phyloP scores from a whole-genome alignment of 2,329 filamentous ascomycete species.

The Sclerotinia glacialis region DNA sequence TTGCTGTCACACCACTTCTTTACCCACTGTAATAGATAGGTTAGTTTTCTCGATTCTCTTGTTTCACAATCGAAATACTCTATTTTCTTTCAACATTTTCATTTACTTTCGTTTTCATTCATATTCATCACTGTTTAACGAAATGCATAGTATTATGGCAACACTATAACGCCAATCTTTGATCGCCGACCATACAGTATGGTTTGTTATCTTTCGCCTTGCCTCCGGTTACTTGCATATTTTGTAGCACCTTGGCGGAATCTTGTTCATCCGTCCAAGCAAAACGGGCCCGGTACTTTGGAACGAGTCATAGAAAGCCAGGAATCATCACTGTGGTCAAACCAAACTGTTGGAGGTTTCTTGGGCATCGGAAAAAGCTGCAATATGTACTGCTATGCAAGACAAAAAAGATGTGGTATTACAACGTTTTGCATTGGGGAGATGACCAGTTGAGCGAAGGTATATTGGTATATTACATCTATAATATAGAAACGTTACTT shows the following conservation, averaged over 20 bases:
- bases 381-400: conserved; percentile 13
- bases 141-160: background rate
- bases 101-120: conserved; percentile 2
- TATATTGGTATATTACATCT: background rate
- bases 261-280: conserved; percentile 13
- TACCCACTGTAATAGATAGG: background rate
- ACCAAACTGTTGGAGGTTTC: conserved; percentile 5
- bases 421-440: conserved; percentile 13
- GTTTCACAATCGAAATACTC: background rate
- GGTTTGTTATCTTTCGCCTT: conserved; percentile 12
- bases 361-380: conserved; percentile 9
- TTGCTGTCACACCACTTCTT: background rate
- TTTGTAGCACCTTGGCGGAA: conserved; percentile 11
- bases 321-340: conserved; percentile 15
- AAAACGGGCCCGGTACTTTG: conserved; percentile 15
- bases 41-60: background rate
- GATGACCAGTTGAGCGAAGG: background rate
- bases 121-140: background rate
- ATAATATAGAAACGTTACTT: background rate
- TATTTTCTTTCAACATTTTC: background rate
- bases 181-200: conserved; percentile 20
- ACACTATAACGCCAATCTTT: conserved; percentile 11
- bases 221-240: conserved; percentile 18
- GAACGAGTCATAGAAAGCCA: conserved; percentile 9
- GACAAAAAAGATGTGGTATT: conserved; percentile 10